Evolutionary conservation across 2,329 filamentous ascomycete species (phyloP).

Genomic region (Monilinia aucupariae): DNA sequence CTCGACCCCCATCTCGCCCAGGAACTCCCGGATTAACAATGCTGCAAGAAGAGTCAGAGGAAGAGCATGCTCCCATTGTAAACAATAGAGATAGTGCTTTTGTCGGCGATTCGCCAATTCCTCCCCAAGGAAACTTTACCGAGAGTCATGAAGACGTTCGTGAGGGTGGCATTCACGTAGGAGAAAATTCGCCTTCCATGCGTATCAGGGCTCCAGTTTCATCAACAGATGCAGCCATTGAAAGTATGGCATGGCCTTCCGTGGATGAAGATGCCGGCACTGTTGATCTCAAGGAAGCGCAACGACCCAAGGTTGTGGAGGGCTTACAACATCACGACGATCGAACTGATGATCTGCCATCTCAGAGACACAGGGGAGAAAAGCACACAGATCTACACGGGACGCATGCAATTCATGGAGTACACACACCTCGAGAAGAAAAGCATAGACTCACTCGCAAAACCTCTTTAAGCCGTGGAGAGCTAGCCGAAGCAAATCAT

Average conservation of each 20-base stretch:
- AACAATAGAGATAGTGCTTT: conserved; percentile 48
- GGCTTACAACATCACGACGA: conserved; percentile 19
- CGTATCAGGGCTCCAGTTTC: conserved; percentile 29
- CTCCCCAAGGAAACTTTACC: conserved; percentile 32
- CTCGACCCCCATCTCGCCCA: conserved; percentile 17
- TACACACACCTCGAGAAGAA: conserved; percentile 14
- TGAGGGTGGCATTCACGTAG: conserved; percentile 54
- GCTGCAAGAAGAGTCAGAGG: conserved; percentile 28
- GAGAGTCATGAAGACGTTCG: conserved; percentile 30
- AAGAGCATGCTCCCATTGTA: conserved; percentile 13
- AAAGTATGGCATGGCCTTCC: conserved; percentile 38
- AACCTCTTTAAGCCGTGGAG: conserved; percentile 15
- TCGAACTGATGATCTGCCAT: conserved; percentile 18
- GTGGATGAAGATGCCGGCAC: conserved; percentile 44
- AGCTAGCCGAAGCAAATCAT: conserved; percentile 13
- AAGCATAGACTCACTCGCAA: conserved; percentile 19
- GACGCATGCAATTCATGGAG: conserved; percentile 23
- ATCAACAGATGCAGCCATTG: conserved; percentile 36
- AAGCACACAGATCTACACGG: conserved; percentile 24
- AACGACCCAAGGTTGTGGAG: conserved; percentile 23
- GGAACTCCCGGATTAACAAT: conserved; percentile 29
- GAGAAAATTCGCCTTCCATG: conserved; percentile 39
- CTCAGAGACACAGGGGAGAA: conserved; percentile 22
- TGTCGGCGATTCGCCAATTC: conserved; percentile 42
- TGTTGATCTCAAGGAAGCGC: conserved; percentile 38